Percentiles rank a stretch among this genome's conserved stretches.
Conservation (phyloP, 495 filamentous ascomycete species). For the Evansstolkia leycettana region DNA sequence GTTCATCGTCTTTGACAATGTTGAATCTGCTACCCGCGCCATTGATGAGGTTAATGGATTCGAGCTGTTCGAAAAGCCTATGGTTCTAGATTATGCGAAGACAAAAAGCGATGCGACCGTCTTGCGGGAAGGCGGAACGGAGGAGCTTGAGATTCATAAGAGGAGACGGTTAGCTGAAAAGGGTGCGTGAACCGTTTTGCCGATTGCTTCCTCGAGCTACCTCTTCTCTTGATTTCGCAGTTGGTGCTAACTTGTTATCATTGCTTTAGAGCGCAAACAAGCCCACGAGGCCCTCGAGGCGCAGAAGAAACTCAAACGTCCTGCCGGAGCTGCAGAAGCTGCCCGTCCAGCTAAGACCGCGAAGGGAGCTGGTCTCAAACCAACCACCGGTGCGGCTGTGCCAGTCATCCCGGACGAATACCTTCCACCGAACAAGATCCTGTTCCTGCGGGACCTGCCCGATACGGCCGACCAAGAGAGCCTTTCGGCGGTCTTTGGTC, state of each 20-base stretch:
- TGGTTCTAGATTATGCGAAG: conserved; percentile 75
- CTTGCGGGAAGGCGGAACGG: conserved; percentile 51
- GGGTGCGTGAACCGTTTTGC: conserved; percentile 38
- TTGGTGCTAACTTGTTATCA: conserved; percentile 1
- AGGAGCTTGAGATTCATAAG: conserved; percentile 85
- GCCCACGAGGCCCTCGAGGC: conserved; percentile 72
- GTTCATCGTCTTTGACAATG: conserved; percentile 83
- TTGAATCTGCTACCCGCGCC: conserved; percentile 62
- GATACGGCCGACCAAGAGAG: conserved; percentile 73
- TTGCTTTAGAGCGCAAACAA: conserved; percentile 68
- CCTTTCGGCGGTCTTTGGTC: conserved; percentile 69
- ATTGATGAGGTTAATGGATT: conserved; percentile 90
- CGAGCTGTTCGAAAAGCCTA: conserved; percentile 85
- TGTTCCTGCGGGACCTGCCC: conserved; percentile 91
- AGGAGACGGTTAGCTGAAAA: conserved; percentile 78
- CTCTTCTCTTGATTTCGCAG: background rate
- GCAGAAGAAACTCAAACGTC: conserved; percentile 71
- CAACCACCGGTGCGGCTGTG: conserved; percentile 52
- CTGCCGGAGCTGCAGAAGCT: conserved; percentile 40
- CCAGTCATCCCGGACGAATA: conserved; percentile 92
- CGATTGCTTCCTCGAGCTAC: conserved; percentile 5
- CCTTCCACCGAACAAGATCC: conserved; percentile 89
- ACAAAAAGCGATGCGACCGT: conserved; percentile 86
- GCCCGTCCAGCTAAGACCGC: conserved; percentile 60
- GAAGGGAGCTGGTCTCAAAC: conserved; percentile 71